Evolutionary conservation across 192 early-diverging fungal genomes (phyloP).

Genomic region (Backusella parvicylindrica): DNA sequence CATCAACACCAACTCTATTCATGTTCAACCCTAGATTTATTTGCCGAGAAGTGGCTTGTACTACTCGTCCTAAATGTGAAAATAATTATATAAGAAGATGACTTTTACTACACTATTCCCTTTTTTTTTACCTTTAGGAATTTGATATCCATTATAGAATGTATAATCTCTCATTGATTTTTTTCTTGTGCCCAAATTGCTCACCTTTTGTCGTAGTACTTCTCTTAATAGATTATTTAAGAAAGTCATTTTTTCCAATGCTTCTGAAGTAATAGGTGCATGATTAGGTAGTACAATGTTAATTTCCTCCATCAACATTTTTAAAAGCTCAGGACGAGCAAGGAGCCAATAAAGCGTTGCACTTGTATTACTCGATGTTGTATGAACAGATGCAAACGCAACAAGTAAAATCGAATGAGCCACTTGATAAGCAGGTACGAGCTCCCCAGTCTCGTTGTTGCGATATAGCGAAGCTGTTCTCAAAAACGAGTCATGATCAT

Average conservation of each 20-base stretch:
- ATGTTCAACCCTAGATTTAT: slow-evolving; percentile 12
- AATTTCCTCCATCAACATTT: slow-evolving; percentile 12
- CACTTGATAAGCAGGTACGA: background rate
- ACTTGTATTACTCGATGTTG: slow-evolving; percentile 8
- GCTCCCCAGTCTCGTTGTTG: background rate
- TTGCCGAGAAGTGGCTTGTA: slow-evolving; percentile 5
- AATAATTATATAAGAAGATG: background rate
- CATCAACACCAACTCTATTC: background rate
- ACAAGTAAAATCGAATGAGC: slow-evolving; percentile 11
- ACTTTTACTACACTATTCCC: background rate
- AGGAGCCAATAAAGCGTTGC: slow-evolving; percentile 16
- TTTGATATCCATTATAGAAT: slow-evolving; percentile 17
- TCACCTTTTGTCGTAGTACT: slow-evolving; percentile 18
- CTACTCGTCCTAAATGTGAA: background rate
- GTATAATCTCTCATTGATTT: slow-evolving; percentile 12
- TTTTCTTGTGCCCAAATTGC: slow-evolving; percentile 8
- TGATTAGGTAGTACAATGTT: background rate
- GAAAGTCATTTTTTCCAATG: slow-evolving; percentile 10
- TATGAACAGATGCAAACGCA: slow-evolving; percentile 24
- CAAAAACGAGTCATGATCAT: background rate
- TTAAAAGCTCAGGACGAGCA: slow-evolving; percentile 9
- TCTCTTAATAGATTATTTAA: slow-evolving; percentile 19
- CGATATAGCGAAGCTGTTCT: slow-evolving; percentile 7
- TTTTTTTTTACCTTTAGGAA: slow-evolving; percentile 13
- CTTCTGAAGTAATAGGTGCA: slow-evolving; percentile 6